Evolutionary conservation across 2,329 filamentous ascomycete species (phyloP).

Genomic region (Juglanconis oblonga): DNA sequence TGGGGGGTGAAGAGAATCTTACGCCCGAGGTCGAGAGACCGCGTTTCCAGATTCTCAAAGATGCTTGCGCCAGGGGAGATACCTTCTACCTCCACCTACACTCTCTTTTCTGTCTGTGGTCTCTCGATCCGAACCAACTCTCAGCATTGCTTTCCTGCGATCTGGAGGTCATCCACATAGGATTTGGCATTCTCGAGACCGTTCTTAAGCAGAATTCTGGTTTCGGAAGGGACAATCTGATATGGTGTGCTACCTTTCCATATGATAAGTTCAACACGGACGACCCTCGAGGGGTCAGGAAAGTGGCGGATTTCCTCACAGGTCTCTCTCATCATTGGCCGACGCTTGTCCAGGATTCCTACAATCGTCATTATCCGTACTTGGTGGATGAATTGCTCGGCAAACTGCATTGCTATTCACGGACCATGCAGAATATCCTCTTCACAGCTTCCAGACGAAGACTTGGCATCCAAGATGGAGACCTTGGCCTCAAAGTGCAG

Average conservation of each 20-base stretch:
- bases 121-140: conserved; percentile 24
- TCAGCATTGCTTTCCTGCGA: background rate
- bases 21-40: conserved; percentile 37
- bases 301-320: conserved; percentile 43
- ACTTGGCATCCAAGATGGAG: conserved; percentile 23
- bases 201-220: conserved; percentile 37
- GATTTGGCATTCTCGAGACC: conserved; percentile 32
- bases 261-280: conserved; percentile 5
- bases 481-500: conserved; percentile 20
- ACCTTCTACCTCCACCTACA: conserved; percentile 63
- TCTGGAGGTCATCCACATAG: conserved; percentile 27
- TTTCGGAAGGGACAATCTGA: conserved; percentile 26
- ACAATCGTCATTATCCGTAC: conserved; percentile 26
- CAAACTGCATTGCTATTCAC: conserved; percentile 28
- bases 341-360: conserved; percentile 23
- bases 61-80: conserved; percentile 57
- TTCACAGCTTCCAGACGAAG: conserved; percentile 28
- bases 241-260: conserved; percentile 38
- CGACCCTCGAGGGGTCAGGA: conserved; percentile 21
- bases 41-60: conserved; percentile 52
- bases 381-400: conserved; percentile 32
- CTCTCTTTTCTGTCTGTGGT: conserved; percentile 62
- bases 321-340: conserved; percentile 41
- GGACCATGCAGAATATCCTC: conserved; percentile 27
- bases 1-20: conserved; percentile 10